phyloP scores from a whole-genome alignment of 2,329 filamentous ascomycete species.

The Colletotrichum orbiculare region DNA sequence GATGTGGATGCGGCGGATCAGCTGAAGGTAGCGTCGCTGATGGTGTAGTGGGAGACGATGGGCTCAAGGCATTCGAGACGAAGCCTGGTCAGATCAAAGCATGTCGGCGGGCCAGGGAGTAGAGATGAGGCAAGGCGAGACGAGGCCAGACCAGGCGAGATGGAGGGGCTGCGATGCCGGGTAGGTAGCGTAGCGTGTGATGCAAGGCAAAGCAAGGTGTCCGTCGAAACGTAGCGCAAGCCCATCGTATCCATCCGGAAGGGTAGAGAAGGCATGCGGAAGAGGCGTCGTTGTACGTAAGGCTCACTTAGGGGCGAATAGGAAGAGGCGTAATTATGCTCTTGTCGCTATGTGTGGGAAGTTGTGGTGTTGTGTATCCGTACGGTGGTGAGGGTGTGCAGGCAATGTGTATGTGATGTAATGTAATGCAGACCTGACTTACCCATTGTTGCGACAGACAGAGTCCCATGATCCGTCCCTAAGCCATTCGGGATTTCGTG shows the following conservation, averaged over 20 bases:
- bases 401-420: slow-evolving; percentile 1
- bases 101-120: slow-evolving; percentile 23
- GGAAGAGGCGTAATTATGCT: no score
- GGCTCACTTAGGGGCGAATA: no score
- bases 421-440: slow-evolving; percentile 39
- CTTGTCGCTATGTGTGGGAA: not conserved
- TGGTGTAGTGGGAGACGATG: slow-evolving; percentile 6
- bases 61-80: slow-evolving; percentile 14
- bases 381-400: not conserved
- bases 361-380: not conserved
- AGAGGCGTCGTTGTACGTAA: slow-evolving; percentile 1
- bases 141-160: slow-evolving; percentile 24
- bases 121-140: slow-evolving; percentile 20
- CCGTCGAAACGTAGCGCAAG: no score
- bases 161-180: slow-evolving; percentile 14
- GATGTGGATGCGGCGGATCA: slow-evolving; percentile 25
- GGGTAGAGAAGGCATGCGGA: not conserved
- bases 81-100: slow-evolving; percentile 18
- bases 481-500: slow-evolving; percentile 37
- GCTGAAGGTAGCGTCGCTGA: slow-evolving; percentile 13
- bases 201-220: not conserved
- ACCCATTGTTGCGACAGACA: slow-evolving; percentile 49
- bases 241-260: not conserved
- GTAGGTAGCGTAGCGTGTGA: not conserved
- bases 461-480: slow-evolving; percentile 47